Base-by-base conservation (phyloP, 2,329 filamentous ascomycete species). In the Diaporthe vaccinii region DNA sequence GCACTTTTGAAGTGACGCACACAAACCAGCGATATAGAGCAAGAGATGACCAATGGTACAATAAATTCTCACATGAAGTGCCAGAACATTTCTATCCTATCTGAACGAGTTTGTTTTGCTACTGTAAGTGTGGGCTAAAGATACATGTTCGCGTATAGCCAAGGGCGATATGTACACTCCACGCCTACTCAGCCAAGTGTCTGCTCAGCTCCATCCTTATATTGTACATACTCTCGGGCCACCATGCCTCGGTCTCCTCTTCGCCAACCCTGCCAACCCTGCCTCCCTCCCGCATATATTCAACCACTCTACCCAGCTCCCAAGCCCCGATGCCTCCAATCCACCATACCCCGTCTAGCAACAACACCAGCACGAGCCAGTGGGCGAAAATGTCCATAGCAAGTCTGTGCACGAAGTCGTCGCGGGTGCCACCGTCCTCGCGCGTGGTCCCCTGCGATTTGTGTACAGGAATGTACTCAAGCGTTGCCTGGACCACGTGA, bases 271-370 rank as follows among this genome's bases (percentile, higher is more conserved):
- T 22, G 12, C 74, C 80, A 79, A 1, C 28, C 44, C 1, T 72
- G 65, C 70, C 36, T 67, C 12, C 14, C 12, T 68, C 46, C 5
- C 72, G 68, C 73, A 80, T 39, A 25, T 78, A 75, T 8, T 31
- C 39, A 0, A 83, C 76, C 0, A 83, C 75, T 34, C 81, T 75
- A 0, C 78, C 76, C 39, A 85, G 73, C 75, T 85, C 84, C 81
- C 82, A 85, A 5, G 75, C 75, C 0, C 84, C 84, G 4, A 83
- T 82, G 0, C 79, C 81, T 0, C 83, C 82, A 57, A 85, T 84
- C 84, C 84, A 85, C 84, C 84, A 85, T 1, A 85, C 83, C 0
- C 82, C 81, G 71, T 85, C 84, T 4, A 85, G 62, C n/a, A 84
- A 28, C 76, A 84, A 79, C 0, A 84, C 79, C 2, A 85, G 67